Conservation (phyloP, 2,329 filamentous ascomycete genomes). For the Alternaria brassicicola region DNA sequence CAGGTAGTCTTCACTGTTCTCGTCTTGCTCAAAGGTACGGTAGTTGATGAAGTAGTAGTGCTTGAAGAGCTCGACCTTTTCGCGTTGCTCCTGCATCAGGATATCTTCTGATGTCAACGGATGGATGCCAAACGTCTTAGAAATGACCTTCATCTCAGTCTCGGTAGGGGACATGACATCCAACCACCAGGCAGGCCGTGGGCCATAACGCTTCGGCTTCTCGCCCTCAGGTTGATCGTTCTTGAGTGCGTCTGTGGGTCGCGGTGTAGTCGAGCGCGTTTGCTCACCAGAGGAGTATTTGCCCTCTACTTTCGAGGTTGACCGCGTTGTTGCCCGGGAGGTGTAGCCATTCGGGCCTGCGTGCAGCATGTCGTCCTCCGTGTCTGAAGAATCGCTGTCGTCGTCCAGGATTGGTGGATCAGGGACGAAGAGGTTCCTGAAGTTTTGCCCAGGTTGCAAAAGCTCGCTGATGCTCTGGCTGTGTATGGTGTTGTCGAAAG, state of each 20-base stretch:
- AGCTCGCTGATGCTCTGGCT: constrained; percentile 94
- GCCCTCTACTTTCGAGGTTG: neutral
- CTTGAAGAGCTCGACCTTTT: constrained; percentile 96
- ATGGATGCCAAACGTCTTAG: constrained; percentile 94
- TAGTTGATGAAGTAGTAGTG: constrained; percentile 99
- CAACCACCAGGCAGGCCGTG: constrained; percentile 94
- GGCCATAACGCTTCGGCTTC: constrained; percentile 62
- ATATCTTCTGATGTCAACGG: constrained; percentile 96
- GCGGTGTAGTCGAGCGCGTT: neutral
- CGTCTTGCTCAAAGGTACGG: constrained; percentile 94
- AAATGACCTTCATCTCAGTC: constrained; percentile 91
- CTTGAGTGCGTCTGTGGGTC: constrained; percentile 52
- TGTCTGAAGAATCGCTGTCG: constrained; percentile 67
- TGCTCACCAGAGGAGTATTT: constrained; percentile 40
- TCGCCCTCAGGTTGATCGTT: constrained; percentile 40
- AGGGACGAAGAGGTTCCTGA: constrained; percentile 87
- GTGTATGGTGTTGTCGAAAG: constrained; percentile 94
- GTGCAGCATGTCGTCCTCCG: constrained; percentile 49
- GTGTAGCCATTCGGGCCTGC: constrained; percentile 31
- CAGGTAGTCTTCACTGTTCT: constrained; percentile 84
- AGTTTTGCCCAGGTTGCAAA: constrained; percentile 81
- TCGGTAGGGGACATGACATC: constrained; percentile 91
- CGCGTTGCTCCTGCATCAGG: constrained; percentile 93
- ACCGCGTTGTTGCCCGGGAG: constrained; percentile 35
- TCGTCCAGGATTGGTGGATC: constrained; percentile 73